Evolutionary conservation across 768 basidiomycete genomes (phyloP).

Genomic region (Solioccasus polychromus): DNA sequence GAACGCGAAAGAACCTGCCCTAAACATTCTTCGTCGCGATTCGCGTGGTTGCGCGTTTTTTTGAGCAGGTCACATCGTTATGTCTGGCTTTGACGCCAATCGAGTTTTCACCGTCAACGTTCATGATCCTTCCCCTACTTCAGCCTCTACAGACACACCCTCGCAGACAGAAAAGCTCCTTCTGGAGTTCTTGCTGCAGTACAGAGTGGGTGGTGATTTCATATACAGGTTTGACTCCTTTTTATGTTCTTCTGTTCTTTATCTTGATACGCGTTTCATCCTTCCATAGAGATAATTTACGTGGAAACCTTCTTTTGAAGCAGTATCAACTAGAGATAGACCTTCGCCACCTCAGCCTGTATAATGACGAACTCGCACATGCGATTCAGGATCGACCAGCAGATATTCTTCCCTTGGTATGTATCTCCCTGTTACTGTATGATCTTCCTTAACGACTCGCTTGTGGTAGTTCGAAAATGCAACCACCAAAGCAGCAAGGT

Average conservation of each 20-base stretch:
- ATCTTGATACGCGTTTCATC: conserved; percentile 3
- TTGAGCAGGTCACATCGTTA: conserved; percentile 29
- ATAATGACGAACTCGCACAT: conserved; percentile 93
- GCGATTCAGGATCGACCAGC: conserved; percentile 86
- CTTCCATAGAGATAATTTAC: conserved; percentile 68
- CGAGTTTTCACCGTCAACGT: conserved; percentile 80
- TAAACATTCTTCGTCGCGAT: conserved; percentile 20
- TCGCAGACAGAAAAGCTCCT: conserved; percentile 80
- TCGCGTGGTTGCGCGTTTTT: not conserved
- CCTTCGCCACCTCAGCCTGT: conserved; percentile 72
- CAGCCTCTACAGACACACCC: conserved; percentile 63
- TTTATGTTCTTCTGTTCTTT: not conserved
- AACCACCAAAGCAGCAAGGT: conserved; percentile 77
- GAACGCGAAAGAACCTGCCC: conserved; percentile 32
- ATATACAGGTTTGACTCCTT: conserved; percentile 71
- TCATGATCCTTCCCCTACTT: conserved; percentile 53
- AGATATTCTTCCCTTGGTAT: conserved; percentile 83
- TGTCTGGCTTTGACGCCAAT: conserved; percentile 89
- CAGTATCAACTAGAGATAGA: conserved; percentile 87
- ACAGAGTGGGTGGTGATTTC: conserved; percentile 87
- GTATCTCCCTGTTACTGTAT: conserved; percentile 20
- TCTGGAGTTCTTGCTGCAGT: conserved; percentile 83
- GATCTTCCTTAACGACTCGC: too few species aligned
- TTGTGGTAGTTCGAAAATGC: conserved; percentile 99
- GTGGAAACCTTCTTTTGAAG: conserved; percentile 85